Conservation (phyloP, 2,329 filamentous ascomycete species). For the Ophiostoma angusticollis region DNA sequence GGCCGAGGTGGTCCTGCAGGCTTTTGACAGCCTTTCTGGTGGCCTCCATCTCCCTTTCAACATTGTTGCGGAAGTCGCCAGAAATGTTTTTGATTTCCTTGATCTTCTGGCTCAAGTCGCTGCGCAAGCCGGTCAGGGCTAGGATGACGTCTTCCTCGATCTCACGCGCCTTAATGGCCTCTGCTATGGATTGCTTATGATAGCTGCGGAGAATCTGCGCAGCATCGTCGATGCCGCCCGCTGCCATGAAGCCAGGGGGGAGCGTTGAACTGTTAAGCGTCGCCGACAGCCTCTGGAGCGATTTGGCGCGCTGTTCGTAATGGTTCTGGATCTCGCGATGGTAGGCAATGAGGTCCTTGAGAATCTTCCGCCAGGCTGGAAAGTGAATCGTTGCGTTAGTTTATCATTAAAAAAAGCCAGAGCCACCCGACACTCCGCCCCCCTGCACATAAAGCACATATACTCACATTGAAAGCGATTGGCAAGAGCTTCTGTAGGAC, state of each 20-base stretch:
- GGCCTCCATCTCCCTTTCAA: constrained; percentile 84
- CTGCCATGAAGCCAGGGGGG: constrained; percentile 62
- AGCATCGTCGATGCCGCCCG: constrained; percentile 80
- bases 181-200: constrained; percentile 65
- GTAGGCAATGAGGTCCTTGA: constrained; percentile 89
- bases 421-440: not conserved
- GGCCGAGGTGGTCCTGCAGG: constrained; percentile 69
- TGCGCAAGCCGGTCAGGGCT: constrained; percentile 71
- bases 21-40: constrained; percentile 68
- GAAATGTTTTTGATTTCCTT: constrained; percentile 94
- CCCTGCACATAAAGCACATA: not conserved
- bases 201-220: constrained; percentile 67
- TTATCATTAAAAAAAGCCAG: not conserved
- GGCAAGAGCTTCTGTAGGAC: constrained; percentile 76
- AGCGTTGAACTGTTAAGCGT: constrained; percentile 67
- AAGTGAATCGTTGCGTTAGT: constrained; percentile 3
- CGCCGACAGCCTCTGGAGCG: constrained; percentile 69
- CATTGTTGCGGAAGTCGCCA: constrained; percentile 91
- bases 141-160: constrained; percentile 87
- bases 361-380: constrained; percentile 80
- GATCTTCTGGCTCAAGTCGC: constrained; percentile 87
- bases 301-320: constrained; percentile 77
- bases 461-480: constrained; percentile 73
- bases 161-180: constrained; percentile 78
- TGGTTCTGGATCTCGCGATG: constrained; percentile 84